These are phyloP conservation scores for Chalara sp. DNA, from an alignment of 2,329 filamentous ascomycete genomes.

Conservation along the genomic window DNA sequence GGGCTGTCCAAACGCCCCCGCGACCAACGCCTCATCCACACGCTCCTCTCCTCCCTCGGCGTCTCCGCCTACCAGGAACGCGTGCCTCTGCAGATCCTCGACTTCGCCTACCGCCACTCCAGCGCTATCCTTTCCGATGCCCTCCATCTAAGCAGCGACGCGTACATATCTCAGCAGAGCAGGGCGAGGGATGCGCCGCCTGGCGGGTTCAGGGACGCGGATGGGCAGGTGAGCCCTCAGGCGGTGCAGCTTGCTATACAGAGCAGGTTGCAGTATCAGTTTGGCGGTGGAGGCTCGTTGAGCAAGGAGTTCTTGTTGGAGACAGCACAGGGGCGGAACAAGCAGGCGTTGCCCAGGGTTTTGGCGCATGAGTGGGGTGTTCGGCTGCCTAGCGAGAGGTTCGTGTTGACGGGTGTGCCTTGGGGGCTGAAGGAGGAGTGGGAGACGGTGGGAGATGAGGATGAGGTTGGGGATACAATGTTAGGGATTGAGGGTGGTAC, in stretches of 20 bases:
- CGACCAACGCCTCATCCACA: conserved; percentile 73
- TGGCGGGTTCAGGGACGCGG: conserved; percentile 23
- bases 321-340: conserved; percentile 65
- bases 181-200: conserved; percentile 26
- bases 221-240: conserved; percentile 48
- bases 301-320: conserved; percentile 73
- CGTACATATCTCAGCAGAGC: conserved; percentile 44
- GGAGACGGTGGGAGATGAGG: conserved; percentile 41
- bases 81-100: conserved; percentile 74
- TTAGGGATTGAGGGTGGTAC: conserved; percentile 29
- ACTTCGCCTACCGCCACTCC: conserved; percentile 81
- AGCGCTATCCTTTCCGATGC: conserved; percentile 65
- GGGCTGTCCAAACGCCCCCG: conserved; percentile 52
- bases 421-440: conserved; percentile 59
- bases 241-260: conserved; percentile 69
- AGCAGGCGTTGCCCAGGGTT: conserved; percentile 56
- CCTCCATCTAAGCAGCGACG: conserved; percentile 61
- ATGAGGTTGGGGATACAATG: conserved; percentile 34
- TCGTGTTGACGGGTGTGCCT: conserved; percentile 58
- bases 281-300: conserved; percentile 47
- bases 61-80: conserved; percentile 76
- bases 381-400: conserved; percentile 59
- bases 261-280: conserved; percentile 62
- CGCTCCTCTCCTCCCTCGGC: conserved; percentile 71
- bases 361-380: conserved; percentile 61